These are phyloP conservation scores for Cladosporium austrohemisphaericum DNA, from an alignment of 2,329 filamentous ascomycete species.

Conservation along the genomic window DNA sequence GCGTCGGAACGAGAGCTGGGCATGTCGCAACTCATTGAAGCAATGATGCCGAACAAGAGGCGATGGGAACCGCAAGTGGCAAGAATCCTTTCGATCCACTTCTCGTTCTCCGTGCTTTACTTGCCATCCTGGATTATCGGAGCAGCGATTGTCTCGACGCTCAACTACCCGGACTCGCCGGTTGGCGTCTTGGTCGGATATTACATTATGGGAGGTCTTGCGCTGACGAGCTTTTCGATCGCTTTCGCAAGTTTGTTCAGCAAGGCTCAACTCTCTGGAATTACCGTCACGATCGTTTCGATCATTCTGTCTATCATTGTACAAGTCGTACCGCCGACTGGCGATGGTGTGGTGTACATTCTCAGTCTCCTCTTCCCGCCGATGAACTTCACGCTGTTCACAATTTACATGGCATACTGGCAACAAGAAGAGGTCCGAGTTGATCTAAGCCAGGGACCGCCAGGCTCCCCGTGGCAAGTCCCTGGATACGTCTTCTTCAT, in stretches of 20 bases:
- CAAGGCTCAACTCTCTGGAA: conserved; percentile 82
- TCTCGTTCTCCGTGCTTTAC: conserved; percentile 77
- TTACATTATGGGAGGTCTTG: conserved; percentile 71
- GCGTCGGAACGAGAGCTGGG: conserved; percentile 81
- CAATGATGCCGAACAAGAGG: conserved; percentile 77
- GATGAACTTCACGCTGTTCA: conserved; percentile 83
- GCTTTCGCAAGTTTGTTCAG: conserved; percentile 80
- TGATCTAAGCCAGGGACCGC: conserved; percentile 60
- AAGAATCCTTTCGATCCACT: conserved; percentile 72
- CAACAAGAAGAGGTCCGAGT: conserved; percentile 60
- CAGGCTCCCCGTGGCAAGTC: conserved; percentile 56
- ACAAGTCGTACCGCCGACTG: conserved; percentile 64
- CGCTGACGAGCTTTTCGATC: conserved; percentile 75
- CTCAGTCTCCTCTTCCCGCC: conserved; percentile 77
- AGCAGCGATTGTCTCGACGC: conserved; percentile 61
- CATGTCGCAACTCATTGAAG: conserved; percentile 83
- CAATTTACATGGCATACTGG: conserved; percentile 72
- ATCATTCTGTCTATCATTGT: conserved; percentile 77
- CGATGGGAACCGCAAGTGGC: conserved; percentile 75
- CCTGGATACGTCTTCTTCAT: conserved; percentile 75
- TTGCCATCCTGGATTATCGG: conserved; percentile 78
- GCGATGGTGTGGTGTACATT: conserved; percentile 62
- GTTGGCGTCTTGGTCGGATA: conserved; percentile 51
- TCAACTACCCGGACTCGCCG: conserved; percentile 49
- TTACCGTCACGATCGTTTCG: conserved; percentile 67